Percentiles rank a stretch among this genome's conserved stretches.
These are phyloP conservation scores for Apophysomyces ossiformis DNA, from an alignment of 371 early-diverging fungal species.

Conservation along the genomic window DNA sequence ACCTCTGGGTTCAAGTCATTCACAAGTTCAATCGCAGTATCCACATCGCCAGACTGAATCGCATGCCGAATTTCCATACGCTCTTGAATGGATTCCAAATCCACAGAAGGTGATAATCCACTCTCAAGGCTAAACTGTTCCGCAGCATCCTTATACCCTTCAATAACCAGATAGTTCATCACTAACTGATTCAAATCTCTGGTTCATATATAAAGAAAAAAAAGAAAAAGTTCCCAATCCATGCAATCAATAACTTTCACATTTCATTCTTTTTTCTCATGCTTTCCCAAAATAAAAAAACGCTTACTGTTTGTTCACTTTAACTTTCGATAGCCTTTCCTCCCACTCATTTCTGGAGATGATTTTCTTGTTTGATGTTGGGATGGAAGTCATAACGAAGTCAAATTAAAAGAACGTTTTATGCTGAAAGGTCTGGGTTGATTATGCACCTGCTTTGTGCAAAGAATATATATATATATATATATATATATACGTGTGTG, in stretches of 20 bases:
- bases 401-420: background rate
- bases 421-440: background rate
- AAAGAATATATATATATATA: too few relatives aligned
- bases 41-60: slow-evolving; percentile 88
- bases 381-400: slow-evolving; percentile 18
- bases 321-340: slow-evolving; percentile 58
- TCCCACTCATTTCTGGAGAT: slow-evolving; percentile 69
- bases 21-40: slow-evolving; percentile 91
- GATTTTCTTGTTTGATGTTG: slow-evolving; percentile 43
- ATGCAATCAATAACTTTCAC: background rate
- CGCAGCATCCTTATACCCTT: slow-evolving; percentile 98
- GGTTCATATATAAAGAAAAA: background rate
- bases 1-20: slow-evolving; percentile 98
- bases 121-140: slow-evolving; percentile 91
- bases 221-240: background rate
- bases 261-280: too few relatives aligned
- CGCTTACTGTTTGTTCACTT: slow-evolving; percentile 68
- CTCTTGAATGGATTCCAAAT: slow-evolving; percentile 90
- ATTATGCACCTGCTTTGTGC: too few relatives aligned
- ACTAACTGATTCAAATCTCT: slow-evolving; percentile 93
- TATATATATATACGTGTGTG: too few relatives aligned
- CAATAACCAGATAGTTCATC: slow-evolving; percentile 97
- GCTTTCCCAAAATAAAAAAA: too few relatives aligned
- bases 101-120: slow-evolving; percentile 76
- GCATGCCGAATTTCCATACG: slow-evolving; percentile 93